Conservation (phyloP, 257 asterid species). For the Solanum pimpinellifolium region DNA sequence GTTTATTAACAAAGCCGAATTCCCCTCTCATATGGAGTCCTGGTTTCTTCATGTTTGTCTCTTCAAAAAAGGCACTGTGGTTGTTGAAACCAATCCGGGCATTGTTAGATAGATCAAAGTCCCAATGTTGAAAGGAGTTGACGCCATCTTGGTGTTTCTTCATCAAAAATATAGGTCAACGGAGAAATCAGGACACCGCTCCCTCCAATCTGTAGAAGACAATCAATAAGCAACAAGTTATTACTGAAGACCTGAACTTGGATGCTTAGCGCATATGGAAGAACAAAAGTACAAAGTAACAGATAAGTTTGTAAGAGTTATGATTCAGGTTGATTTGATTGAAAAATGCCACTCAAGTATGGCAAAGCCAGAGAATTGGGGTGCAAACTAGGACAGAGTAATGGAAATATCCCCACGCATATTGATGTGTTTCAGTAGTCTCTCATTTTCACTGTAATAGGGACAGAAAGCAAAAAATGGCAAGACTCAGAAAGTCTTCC, state of each 20-base stretch:
- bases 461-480: not conserved
- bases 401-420: not conserved
- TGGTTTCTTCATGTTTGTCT: not conserved
- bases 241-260: not conserved
- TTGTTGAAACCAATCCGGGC: not conserved
- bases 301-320: not conserved
- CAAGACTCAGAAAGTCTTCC: not conserved
- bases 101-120: constrained; percentile 9
- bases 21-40: not conserved
- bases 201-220: constrained; percentile 72
- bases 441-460: not conserved
- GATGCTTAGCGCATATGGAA: not conserved
- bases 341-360: not conserved
- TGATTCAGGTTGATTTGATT: not conserved
- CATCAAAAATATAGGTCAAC: constrained; percentile 85
- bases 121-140: constrained; percentile 67
- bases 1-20: not conserved
- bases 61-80: not conserved
- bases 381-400: not conserved
- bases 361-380: not conserved
- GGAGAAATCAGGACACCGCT: constrained; percentile 94
- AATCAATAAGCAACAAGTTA: not conserved
- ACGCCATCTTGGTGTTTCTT: constrained; percentile 96
- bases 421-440: not conserved
- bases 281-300: not conserved